Percentiles rank a stretch among this genome's conserved stretches.
Evolutionary conservation across 352 stramenopile genomes (phyloP).

Genomic region (Globisporangium rhizosaccharum): DNA sequence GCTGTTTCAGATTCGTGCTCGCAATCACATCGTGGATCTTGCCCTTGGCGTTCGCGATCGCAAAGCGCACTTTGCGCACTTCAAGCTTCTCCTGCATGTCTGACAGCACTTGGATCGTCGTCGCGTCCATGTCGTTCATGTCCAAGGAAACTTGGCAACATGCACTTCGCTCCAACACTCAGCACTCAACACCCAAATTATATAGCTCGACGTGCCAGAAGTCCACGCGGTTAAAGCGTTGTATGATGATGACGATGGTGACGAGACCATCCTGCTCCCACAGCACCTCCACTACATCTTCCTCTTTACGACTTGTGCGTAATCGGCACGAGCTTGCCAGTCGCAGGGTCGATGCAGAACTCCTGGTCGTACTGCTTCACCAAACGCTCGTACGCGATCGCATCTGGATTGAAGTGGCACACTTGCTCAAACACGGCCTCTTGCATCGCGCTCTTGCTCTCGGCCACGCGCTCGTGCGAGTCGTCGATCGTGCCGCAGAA

Average conservation of each 20-base stretch:
- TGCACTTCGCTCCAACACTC: too few species aligned
- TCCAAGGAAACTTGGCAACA: too few species aligned
- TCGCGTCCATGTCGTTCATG: conserved; percentile 60
- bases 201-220: too few species aligned
- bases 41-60: conserved; percentile 38
- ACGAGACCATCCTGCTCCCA: too few species aligned
- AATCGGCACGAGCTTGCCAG: conserved; percentile 52
- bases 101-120: conserved; percentile 50
- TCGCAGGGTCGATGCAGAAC: conserved; percentile 49
- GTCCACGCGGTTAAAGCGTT: too few species aligned
- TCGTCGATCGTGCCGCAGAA: conserved; percentile 69
- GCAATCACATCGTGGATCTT: conserved; percentile 32
- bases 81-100: conserved; percentile 52
- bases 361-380: conserved; percentile 56
- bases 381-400: conserved; percentile 52
- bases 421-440: conserved; percentile 77
- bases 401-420: conserved; percentile 70
- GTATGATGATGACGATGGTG: too few species aligned
- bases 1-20: conserved; percentile 24
- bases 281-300: too few species aligned
- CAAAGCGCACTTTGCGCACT: conserved; percentile 28
- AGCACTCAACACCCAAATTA: too few species aligned
- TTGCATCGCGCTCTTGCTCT: conserved; percentile 66
- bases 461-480: conserved; percentile 56
- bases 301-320: not conserved